Conservation (phyloP, 2,329 filamentous ascomycete genomes). For the Monosporascus sp. region DNA sequence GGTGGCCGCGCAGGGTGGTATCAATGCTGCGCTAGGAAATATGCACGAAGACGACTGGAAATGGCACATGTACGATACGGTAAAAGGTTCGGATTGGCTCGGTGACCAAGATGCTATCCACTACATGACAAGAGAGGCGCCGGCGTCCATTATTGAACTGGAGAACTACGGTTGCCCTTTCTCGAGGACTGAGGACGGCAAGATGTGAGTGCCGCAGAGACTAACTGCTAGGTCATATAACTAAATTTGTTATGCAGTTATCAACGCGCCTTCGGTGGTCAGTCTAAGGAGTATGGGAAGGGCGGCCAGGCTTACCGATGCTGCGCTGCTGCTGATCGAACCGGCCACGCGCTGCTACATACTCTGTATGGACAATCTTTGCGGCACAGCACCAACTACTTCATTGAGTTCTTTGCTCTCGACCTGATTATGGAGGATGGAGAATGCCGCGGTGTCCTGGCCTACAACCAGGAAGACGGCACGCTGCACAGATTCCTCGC, state of each 20-base stretch:
- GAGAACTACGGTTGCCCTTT: slow-evolving; percentile 98
- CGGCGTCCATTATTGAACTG: slow-evolving; percentile 85
- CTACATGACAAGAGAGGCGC: slow-evolving; percentile 96
- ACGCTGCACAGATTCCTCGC: slow-evolving; percentile 95
- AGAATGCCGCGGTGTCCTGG: slow-evolving; percentile 91
- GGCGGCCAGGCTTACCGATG: slow-evolving; percentile 97
- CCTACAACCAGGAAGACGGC: slow-evolving; percentile 98
- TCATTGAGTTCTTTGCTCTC: slow-evolving; percentile 97
- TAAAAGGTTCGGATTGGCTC: slow-evolving; percentile 96
- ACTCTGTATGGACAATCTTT: slow-evolving; percentile 97
- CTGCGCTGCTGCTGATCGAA: slow-evolving; percentile 93
- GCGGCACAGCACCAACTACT: slow-evolving; percentile 98
- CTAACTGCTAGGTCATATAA: too few species aligned
- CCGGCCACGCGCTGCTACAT: slow-evolving; percentile 94
- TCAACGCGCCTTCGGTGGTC: slow-evolving; percentile 97
- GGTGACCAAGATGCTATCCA: slow-evolving; percentile 97
- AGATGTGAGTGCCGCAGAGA: slow-evolving; percentile 58
- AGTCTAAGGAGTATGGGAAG: slow-evolving; percentile 92
- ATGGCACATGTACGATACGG: slow-evolving; percentile 99
- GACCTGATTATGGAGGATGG: slow-evolving; percentile 98
- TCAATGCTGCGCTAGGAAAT: slow-evolving; percentile 85
- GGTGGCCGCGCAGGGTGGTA: slow-evolving; percentile 76
- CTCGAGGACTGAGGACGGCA: slow-evolving; percentile 91
- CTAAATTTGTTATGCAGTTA: slow-evolving; percentile 50
- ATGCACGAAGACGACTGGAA: slow-evolving; percentile 99